Conservation (phyloP, 2,329 filamentous ascomycete genomes). For the Chalaropsis thielavioides region DNA sequence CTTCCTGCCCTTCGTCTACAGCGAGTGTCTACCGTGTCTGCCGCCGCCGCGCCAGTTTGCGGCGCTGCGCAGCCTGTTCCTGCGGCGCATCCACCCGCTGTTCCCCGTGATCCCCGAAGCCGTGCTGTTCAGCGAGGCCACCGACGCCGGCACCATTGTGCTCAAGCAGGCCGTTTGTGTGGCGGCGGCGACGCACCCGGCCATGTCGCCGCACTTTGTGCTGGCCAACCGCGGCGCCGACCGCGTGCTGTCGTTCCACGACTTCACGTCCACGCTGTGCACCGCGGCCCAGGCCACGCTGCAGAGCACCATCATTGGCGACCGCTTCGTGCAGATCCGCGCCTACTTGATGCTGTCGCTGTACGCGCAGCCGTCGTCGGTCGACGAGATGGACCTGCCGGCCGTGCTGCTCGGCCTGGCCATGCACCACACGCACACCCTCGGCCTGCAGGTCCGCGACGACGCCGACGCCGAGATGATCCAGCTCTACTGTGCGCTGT, state of each 20-base stretch:
- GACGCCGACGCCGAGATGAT: conserved; percentile 32
- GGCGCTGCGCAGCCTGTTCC: conserved; percentile 32
- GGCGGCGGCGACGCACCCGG: conserved; percentile 37
- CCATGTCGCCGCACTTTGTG: conserved; percentile 32
- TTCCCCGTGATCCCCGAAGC: conserved; percentile 36
- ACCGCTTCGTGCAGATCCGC: conserved; percentile 41
- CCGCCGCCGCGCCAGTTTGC: conserved; percentile 35
- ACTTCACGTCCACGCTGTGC: conserved; percentile 36
- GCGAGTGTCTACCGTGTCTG: conserved; percentile 34
- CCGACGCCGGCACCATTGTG: conserved; percentile 29
- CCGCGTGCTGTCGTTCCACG: conserved; percentile 29
- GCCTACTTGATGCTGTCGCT: conserved; percentile 40
- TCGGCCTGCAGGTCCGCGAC: conserved; percentile 38
- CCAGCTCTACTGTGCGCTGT: conserved; percentile 42
- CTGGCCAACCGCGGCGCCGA: conserved; percentile 28
- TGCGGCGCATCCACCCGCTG: conserved; percentile 40
- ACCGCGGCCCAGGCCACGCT: conserved; percentile 35
- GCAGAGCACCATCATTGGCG: conserved; percentile 39
- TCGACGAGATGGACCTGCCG: conserved; percentile 40
- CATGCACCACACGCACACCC: conserved; percentile 42
- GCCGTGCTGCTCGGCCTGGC: conserved; percentile 39
- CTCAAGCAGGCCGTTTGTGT: conserved; percentile 41
- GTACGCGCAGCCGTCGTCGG: conserved; percentile 41
- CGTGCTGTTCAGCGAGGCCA: conserved; percentile 23
- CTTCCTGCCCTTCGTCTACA: conserved; percentile 30